A percentile compares a stretch with the other conserved stretches of the same genome.
phyloP scores from a whole-genome alignment of 345 rosid genomes.

The Citrus glauca region DNA sequence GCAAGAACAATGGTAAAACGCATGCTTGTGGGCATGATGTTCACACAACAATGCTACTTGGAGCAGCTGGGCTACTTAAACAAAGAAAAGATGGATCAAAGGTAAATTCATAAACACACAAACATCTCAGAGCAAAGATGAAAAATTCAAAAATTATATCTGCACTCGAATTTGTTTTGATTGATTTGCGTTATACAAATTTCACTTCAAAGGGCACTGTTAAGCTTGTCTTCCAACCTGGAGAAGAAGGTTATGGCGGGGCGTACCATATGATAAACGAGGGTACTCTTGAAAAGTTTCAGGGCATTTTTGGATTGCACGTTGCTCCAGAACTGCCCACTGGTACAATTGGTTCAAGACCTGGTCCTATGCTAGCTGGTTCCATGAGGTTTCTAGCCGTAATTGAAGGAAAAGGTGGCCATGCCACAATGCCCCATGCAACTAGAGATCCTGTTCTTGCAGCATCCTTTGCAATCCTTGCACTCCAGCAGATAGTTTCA shows the following conservation, averaged over 20 bases:
- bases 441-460: conserved; percentile 44
- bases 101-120: conserved; percentile 20
- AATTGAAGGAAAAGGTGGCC: conserved; percentile 46
- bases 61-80: conserved; percentile 48
- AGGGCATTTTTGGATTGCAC: conserved; percentile 50
- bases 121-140: not conserved
- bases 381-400: conserved; percentile 34
- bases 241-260: conserved; percentile 48
- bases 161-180: not conserved
- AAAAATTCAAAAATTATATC: not conserved
- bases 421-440: conserved; percentile 43
- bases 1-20: conserved; percentile 48
- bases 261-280: conserved; percentile 53
- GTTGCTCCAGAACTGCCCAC: conserved; percentile 32
- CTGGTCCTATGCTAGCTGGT: conserved; percentile 54
- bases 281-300: conserved; percentile 44
- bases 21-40: conserved; percentile 65
- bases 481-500: conserved; percentile 54
- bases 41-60: conserved; percentile 50
- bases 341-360: conserved; percentile 42
- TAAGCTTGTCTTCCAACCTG: conserved; percentile 65
- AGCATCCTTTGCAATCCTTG: conserved; percentile 40
- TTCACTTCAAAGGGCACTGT: conserved; percentile 36
- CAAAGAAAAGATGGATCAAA: conserved; percentile 22
- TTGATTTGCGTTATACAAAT: not conserved